Percentiles rank a stretch among this genome's conserved stretches.
Evolutionary conservation across 2,329 filamentous ascomycete species (phyloP).

Genomic region (Dactylellina sp.): DNA sequence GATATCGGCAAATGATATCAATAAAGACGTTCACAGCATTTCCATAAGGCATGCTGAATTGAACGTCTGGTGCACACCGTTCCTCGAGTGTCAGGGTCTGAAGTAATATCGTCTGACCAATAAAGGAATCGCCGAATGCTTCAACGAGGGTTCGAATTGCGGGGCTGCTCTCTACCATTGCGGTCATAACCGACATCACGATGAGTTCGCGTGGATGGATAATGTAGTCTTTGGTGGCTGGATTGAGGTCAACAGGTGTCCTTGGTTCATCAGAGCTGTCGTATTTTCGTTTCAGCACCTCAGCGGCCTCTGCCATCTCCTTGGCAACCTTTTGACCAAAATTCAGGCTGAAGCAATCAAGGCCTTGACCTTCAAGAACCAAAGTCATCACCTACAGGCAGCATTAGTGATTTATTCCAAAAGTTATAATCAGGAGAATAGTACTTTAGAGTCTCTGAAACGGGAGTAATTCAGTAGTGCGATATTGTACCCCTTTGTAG

Average conservation of each 20-base stretch:
- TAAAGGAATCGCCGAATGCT: slow-evolving; percentile 15
- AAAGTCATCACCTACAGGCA: slow-evolving; percentile 64
- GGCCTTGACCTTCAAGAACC: slow-evolving; percentile 61
- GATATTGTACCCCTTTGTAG: slow-evolving; percentile 71
- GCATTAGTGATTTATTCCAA: not conserved
- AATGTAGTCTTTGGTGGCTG: not conserved
- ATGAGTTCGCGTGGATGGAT: slow-evolving; percentile 26
- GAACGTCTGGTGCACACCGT: slow-evolving; percentile 22
- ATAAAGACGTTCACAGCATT: slow-evolving; percentile 9
- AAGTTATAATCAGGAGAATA: not conserved
- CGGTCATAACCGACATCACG: slow-evolving; percentile 12
- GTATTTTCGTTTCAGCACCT: slow-evolving; percentile 7
- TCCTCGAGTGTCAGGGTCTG: slow-evolving; percentile 13
- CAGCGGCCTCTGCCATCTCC: slow-evolving; percentile 7
- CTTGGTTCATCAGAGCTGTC: not conserved
- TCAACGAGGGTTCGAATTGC: slow-evolving; percentile 9
- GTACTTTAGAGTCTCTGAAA: slow-evolving; percentile 74
- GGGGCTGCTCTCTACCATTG: not conserved
- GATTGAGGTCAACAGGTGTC: not conserved
- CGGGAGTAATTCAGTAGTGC: slow-evolving; percentile 74
- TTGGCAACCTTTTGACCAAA: slow-evolving; percentile 16
- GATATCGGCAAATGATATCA: slow-evolving; percentile 19
- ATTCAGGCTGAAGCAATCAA: slow-evolving; percentile 19
- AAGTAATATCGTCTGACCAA: slow-evolving; percentile 16
- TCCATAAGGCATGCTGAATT: not conserved